Evolutionary conservation across 2,329 filamentous ascomycete species (phyloP).

Genomic region (Herpotrichia juniperi): DNA sequence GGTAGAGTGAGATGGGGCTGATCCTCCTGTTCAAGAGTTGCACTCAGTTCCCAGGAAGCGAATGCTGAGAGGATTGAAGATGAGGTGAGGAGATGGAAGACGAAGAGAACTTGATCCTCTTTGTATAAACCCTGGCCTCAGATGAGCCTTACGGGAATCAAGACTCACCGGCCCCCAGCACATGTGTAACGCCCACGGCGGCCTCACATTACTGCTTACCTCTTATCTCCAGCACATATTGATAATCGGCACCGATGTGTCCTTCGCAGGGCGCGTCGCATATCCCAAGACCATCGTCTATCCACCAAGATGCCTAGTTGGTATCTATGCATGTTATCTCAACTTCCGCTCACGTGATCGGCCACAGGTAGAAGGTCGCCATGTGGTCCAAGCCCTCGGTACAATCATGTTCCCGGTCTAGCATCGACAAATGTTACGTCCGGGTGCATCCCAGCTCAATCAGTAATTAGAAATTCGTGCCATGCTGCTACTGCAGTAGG

Average conservation of each 20-base stretch:
- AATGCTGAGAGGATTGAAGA: not conserved
- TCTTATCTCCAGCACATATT: slow-evolving; percentile 5
- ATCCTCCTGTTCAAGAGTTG: not conserved
- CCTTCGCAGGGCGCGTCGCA: slow-evolving; percentile 2
- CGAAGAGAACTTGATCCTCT: not conserved
- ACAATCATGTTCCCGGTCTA: not conserved
- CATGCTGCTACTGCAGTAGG: not conserved
- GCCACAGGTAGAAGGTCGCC: not conserved
- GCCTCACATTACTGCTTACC: slow-evolving; percentile 4
- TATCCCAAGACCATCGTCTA: not conserved
- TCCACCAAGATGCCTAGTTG: not conserved
- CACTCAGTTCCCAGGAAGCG: not conserved
- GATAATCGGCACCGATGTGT: slow-evolving; percentile 1
- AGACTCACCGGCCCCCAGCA: not conserved
- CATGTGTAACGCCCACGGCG: not conserved
- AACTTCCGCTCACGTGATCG: not conserved
- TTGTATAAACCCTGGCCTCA: not conserved
- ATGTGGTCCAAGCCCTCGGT: not conserved
- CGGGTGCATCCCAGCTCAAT: not conserved
- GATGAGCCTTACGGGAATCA: not conserved
- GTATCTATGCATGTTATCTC: slow-evolving; percentile 1
- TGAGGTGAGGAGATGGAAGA: not conserved
- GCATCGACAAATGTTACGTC: not conserved
- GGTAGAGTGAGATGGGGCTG: not conserved
- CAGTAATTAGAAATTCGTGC: not conserved